Conservation (phyloP, 1,284 basidiomycete species). For the Crocinoboletus sp. region DNA sequence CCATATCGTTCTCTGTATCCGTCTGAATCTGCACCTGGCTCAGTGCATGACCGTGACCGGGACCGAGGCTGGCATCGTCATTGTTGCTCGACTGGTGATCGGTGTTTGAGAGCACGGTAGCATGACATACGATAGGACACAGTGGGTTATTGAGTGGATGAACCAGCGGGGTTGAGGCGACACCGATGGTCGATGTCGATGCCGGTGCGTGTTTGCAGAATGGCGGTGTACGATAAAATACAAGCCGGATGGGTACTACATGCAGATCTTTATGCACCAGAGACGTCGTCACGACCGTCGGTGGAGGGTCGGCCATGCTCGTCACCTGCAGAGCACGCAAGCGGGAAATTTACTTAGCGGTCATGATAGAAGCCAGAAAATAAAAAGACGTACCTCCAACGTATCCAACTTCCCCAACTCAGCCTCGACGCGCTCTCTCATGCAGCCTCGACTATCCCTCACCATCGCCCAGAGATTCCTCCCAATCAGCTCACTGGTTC, state of each 20-base stretch:
- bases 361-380: background rate
- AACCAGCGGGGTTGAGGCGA: conserved; percentile 3
- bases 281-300: conserved; percentile 21
- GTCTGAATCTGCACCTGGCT: background rate
- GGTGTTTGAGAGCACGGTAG: conserved; percentile 21
- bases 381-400: conserved; percentile 17
- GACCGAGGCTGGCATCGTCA: background rate
- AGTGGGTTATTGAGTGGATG: conserved; percentile 19
- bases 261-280: conserved; percentile 22
- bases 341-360: background rate
- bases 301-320: conserved; percentile 13
- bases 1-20: background rate
- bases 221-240: conserved; percentile 24
- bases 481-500: conserved; percentile 66
- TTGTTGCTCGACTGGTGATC: background rate
- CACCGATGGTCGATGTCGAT: background rate
- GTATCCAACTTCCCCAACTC: conserved; percentile 19
- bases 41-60: background rate
- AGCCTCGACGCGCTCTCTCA: conserved; percentile 20
- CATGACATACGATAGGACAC: conserved; percentile 32
- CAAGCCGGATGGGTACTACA: conserved; percentile 24
- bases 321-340: conserved; percentile 7
- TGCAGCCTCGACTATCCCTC: conserved; percentile 20
- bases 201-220: conserved; percentile 2
- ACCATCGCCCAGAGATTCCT: conserved; percentile 54